Percentiles rank a stretch among this genome's conserved stretches.
Evolutionary conservation across 352 stramenopile species (phyloP).

Genomic region (Globisporangium okanoganense): DNA sequence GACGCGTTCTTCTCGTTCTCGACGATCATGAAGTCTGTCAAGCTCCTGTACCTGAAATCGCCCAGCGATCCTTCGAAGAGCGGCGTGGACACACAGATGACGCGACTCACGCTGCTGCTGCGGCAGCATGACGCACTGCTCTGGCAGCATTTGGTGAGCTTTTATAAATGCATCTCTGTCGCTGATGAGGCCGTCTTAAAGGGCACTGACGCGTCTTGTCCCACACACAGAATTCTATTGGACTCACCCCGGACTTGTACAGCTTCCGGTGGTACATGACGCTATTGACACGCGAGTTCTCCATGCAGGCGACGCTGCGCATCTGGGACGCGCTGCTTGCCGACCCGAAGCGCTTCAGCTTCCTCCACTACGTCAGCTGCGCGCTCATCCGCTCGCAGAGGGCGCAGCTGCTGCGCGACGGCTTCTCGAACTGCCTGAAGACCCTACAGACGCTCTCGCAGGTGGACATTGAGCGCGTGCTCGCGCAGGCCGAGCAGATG

Average conservation of each 20-base stretch:
- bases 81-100: slow-evolving; percentile 58
- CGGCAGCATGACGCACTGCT: slow-evolving; percentile 57
- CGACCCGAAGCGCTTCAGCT: slow-evolving; percentile 60
- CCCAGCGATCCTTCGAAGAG: slow-evolving; percentile 41
- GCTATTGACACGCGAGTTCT: slow-evolving; percentile 56
- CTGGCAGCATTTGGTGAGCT: slow-evolving; percentile 62
- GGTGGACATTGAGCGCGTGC: slow-evolving; percentile 30
- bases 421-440: slow-evolving; percentile 42
- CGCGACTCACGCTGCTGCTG: slow-evolving; percentile 37
- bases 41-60: slow-evolving; percentile 40
- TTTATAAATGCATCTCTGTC: background rate
- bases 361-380: slow-evolving; percentile 64
- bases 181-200: background rate
- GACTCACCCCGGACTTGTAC: slow-evolving; percentile 54
- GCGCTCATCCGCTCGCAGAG: slow-evolving; percentile 53
- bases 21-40: slow-evolving; percentile 42
- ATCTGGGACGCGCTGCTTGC: slow-evolving; percentile 63
- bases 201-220: background rate
- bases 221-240: slow-evolving; percentile 51
- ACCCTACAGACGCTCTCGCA: slow-evolving; percentile 32
- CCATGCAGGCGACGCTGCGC: slow-evolving; percentile 45
- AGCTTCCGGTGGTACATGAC: slow-evolving; percentile 77
- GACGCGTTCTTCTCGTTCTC: slow-evolving; percentile 55
- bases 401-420: slow-evolving; percentile 24
- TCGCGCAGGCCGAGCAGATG: slow-evolving; percentile 43